Percentiles rank a stretch among this genome's conserved stretches.
phyloP scores from a whole-genome alignment of 75 land plant genomes.

The Larix kaempferi region DNA sequence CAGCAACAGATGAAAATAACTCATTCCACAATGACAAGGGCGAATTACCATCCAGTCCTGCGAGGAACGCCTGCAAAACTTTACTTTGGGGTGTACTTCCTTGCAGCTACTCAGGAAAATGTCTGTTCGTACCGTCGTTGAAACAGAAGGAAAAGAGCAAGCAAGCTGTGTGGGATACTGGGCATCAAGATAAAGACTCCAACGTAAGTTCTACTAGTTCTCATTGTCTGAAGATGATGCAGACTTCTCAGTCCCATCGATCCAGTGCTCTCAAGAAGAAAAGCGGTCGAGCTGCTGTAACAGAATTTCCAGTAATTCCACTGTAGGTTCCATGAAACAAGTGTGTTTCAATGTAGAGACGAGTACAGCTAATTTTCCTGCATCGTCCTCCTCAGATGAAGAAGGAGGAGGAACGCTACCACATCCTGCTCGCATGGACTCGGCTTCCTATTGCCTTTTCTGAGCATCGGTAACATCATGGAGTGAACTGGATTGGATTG shows the following conservation, averaged over 20 bases:
- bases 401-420: too few species aligned
- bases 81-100: background rate
- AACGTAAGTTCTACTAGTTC: background rate
- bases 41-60: background rate
- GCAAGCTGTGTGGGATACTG: background rate
- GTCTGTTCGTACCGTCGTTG: background rate
- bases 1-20: background rate
- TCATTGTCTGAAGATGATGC: background rate
- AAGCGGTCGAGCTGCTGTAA: background rate
- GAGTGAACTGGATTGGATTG: too few species aligned
- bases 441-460: slow-evolving; percentile 8
- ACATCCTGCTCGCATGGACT: background rate
- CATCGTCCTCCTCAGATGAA: too few species aligned
- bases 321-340: background rate
- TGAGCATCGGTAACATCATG: background rate
- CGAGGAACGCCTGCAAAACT: background rate
- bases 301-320: too few species aligned
- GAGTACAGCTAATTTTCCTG: background rate
- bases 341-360: slow-evolving; percentile 3
- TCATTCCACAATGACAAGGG: background rate
- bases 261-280: slow-evolving; percentile 11
- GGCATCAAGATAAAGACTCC: too few species aligned
- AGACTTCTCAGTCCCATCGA: background rate
- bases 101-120: slow-evolving; percentile 3
- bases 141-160: background rate